Evolutionary conservation across 1,284 basidiomycete genomes (phyloP).

Genomic region (Puccinia coronata): DNA sequence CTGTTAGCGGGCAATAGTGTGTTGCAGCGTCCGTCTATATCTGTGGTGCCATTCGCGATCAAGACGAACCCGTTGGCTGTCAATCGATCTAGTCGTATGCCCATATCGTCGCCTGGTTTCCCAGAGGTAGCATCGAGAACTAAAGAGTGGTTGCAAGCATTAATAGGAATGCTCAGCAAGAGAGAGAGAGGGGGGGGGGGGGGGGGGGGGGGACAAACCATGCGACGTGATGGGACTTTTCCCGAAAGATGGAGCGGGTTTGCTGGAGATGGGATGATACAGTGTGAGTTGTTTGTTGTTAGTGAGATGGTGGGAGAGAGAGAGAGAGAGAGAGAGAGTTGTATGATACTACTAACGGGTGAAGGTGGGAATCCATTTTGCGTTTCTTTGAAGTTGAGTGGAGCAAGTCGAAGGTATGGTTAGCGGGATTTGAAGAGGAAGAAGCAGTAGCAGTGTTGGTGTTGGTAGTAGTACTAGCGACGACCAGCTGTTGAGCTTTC

Average conservation of each 20-base stretch:
- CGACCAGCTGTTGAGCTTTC: slow-evolving; percentile 47
- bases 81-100: slow-evolving; percentile 55
- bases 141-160: slow-evolving; percentile 33
- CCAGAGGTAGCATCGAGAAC: slow-evolving; percentile 58
- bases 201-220: slow-evolving; percentile 51
- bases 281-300: background rate
- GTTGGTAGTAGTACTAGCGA: background rate
- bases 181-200: too few species aligned
- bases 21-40: slow-evolving; percentile 55
- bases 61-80: slow-evolving; percentile 54
- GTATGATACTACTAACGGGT: slow-evolving; percentile 22
- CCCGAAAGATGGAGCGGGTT: slow-evolving; percentile 11
- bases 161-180: background rate
- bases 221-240: slow-evolving; percentile 57
- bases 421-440: background rate
- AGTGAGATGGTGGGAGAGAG: background rate
- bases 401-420: slow-evolving; percentile 14
- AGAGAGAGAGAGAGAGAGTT: too few species aligned
- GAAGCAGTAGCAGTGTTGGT: background rate
- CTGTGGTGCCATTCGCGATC: slow-evolving; percentile 55
- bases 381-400: slow-evolving; percentile 40
- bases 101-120: slow-evolving; percentile 56
- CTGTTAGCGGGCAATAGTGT: slow-evolving; percentile 52
- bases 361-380: slow-evolving; percentile 38
- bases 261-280: background rate